phyloP scores from a whole-genome alignment of 257 asterid species.

The Cinchona pubescens region DNA sequence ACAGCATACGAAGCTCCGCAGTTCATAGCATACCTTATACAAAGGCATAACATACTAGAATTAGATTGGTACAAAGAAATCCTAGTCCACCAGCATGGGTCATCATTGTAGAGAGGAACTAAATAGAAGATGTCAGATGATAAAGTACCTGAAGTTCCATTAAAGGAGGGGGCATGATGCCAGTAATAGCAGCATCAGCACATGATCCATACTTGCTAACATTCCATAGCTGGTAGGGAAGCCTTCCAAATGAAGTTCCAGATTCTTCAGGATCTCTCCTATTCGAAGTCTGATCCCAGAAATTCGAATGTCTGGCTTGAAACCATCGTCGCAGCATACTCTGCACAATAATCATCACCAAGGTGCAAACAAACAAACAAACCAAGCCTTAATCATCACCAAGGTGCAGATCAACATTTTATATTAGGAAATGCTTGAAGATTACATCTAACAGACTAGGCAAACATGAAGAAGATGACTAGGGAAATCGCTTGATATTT shows the following conservation, averaged over 20 bases:
- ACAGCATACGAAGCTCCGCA: background rate
- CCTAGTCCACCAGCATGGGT: conserved; percentile 5
- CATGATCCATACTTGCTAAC: conserved; percentile 82
- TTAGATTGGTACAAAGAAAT: background rate
- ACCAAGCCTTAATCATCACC: conserved; percentile 11
- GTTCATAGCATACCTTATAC: background rate
- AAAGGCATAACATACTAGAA: background rate
- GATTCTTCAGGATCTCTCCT: conserved; percentile 37
- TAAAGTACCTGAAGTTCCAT: conserved; percentile 75
- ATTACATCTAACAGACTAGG: background rate
- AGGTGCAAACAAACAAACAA: too few relatives aligned
- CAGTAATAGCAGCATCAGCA: conserved; percentile 92
- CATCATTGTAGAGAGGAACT: conserved; percentile 9
- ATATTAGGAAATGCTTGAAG: background rate
- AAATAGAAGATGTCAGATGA: background rate
- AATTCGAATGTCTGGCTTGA: conserved; percentile 42
- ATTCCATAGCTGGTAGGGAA: conserved; percentile 88
- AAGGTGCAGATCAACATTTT: conserved; percentile 2
- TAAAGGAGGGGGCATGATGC: conserved; percentile 95
- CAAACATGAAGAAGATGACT: background rate
- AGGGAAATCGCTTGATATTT: background rate
- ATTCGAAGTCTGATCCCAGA: conserved; percentile 50
- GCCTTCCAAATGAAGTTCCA: conserved; percentile 41
- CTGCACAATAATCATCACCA: conserved; percentile 38
- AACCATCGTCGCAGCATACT: conserved; percentile 63